phyloP scores from a whole-genome alignment of 2,329 filamentous ascomycete species.

The Harringtonia lauricola region DNA sequence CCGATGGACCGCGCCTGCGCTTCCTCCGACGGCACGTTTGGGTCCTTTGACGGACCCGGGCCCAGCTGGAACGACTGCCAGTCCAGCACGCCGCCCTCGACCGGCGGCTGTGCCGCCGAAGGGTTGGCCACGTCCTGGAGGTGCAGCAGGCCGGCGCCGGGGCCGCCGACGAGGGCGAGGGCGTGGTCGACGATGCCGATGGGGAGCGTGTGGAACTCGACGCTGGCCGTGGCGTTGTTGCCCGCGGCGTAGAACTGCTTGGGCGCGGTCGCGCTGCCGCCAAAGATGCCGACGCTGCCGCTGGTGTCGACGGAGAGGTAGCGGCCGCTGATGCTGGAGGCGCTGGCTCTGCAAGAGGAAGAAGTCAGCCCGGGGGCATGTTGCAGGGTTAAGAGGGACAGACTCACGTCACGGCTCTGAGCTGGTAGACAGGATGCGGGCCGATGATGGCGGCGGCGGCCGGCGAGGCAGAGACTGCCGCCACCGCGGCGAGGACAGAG shows the following conservation, averaged over 20 bases:
- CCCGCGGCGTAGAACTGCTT: conserved; percentile 19
- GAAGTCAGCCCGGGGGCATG: too few species aligned
- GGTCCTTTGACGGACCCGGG: too few species aligned
- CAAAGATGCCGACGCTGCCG: conserved; percentile 21
- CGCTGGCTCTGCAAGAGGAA: background rate
- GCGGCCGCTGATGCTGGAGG: conserved; percentile 18
- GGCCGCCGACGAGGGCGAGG: conserved; percentile 23
- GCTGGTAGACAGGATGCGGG: background rate
- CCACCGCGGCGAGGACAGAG: background rate
- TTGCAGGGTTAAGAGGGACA: background rate
- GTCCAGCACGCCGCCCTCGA: conserved; percentile 15
- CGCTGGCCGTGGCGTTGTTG: conserved; percentile 2
- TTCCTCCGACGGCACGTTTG: too few species aligned
- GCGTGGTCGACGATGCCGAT: conserved; percentile 23
- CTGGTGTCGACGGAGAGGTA: conserved; percentile 19
- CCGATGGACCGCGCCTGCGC: background rate
- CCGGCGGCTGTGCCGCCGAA: conserved; percentile 12
- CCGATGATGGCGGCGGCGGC: background rate
- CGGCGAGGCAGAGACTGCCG: conserved; percentile 1
- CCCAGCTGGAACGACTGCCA: conserved; percentile 24
- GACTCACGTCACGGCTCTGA: conserved; percentile 6
- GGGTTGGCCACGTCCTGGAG: conserved; percentile 24
- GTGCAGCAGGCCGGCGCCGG: conserved; percentile 17
- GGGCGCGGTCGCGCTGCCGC: conserved; percentile 5
- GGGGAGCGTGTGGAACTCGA: conserved; percentile 26